Percentiles rank a stretch among this genome's conserved stretches.
These are phyloP conservation scores for Penicillium cinerascens DNA, from an alignment of 495 filamentous ascomycete genomes.

Conservation along the genomic window DNA sequence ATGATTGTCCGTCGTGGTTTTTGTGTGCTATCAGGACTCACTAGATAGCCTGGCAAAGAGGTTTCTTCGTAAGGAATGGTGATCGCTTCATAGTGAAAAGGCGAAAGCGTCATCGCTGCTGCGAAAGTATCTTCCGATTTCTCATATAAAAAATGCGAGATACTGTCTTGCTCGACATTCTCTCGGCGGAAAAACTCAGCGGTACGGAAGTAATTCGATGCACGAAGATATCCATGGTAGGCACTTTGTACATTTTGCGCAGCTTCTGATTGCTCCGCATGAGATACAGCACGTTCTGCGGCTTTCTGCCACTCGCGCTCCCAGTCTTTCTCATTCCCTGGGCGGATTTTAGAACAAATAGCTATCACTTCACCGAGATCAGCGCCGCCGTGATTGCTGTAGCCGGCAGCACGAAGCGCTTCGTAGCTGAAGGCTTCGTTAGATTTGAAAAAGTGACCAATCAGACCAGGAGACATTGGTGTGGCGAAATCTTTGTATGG, in stretches of 20 bases:
- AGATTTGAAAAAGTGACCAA: slow-evolving; percentile 10
- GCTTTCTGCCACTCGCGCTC: slow-evolving; percentile 29
- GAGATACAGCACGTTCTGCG: slow-evolving; percentile 19
- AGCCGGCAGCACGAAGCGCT: slow-evolving; percentile 24
- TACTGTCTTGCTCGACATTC: slow-evolving; percentile 14
- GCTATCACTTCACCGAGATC: slow-evolving; percentile 37
- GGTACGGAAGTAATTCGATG: slow-evolving; percentile 36
- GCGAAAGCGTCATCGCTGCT: too few relatives aligned
- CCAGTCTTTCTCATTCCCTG: slow-evolving; percentile 35
- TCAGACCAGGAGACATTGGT: too few relatives aligned
- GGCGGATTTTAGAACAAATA: slow-evolving; percentile 27
- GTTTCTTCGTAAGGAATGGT: too few relatives aligned
- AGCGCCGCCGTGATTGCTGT: slow-evolving; percentile 26
- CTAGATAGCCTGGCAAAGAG: too few relatives aligned
- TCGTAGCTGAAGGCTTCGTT: slow-evolving; percentile 35
- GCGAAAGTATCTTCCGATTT: too few relatives aligned
- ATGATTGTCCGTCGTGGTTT: too few relatives aligned
- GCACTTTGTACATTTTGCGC: slow-evolving; percentile 23
- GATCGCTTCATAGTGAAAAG: too few relatives aligned
- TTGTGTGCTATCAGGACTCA: too few relatives aligned
- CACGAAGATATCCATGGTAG: slow-evolving; percentile 34
- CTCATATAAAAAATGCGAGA: slow-evolving; percentile 12
- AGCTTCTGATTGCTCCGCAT: background rate
- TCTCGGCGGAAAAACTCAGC: slow-evolving; percentile 43
- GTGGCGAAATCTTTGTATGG: too few relatives aligned